A percentile compares a stretch with the other conserved stretches of the same genome.
phyloP scores from a whole-genome alignment of 441 rosid species.

The Syzygium syzygioides region DNA sequence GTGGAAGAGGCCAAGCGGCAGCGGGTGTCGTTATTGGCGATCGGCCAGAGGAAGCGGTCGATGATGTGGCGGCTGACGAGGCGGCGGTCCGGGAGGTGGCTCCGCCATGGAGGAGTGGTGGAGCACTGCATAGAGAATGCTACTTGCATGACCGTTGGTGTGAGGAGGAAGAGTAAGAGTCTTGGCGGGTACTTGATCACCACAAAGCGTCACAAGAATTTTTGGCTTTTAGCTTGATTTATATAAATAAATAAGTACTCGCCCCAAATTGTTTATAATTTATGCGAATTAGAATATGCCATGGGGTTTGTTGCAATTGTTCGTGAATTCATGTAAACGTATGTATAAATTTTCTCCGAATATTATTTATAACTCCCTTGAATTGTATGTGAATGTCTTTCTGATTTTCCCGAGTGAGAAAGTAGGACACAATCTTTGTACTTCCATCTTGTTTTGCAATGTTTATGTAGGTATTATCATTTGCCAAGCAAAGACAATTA shows the following conservation, averaged over 20 bases:
- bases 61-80: neutral
- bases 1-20: conserved; percentile 9
- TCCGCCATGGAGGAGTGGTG: neutral
- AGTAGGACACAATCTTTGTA: neutral
- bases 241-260: neutral
- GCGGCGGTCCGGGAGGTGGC: neutral
- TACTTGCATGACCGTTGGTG: conserved; percentile 5
- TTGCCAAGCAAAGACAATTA: neutral
- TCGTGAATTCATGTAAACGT: neutral
- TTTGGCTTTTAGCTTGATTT: conserved; percentile 8
- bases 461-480: neutral
- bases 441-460: neutral
- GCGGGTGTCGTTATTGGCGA: neutral
- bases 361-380: neutral
- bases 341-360: neutral
- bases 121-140: conserved; percentile 3
- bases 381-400: neutral
- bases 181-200: conserved; percentile 10
- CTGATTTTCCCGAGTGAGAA: neutral
- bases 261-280: neutral
- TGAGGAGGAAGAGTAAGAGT: conserved; percentile 3
- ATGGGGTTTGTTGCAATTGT: neutral
- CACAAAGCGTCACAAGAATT: conserved; percentile 10
- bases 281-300: neutral
- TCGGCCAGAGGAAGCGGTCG: conserved; percentile 6